Conservation (phyloP, 1,139 yeast genomes). For the Yamadazyma buinensis region DNA sequence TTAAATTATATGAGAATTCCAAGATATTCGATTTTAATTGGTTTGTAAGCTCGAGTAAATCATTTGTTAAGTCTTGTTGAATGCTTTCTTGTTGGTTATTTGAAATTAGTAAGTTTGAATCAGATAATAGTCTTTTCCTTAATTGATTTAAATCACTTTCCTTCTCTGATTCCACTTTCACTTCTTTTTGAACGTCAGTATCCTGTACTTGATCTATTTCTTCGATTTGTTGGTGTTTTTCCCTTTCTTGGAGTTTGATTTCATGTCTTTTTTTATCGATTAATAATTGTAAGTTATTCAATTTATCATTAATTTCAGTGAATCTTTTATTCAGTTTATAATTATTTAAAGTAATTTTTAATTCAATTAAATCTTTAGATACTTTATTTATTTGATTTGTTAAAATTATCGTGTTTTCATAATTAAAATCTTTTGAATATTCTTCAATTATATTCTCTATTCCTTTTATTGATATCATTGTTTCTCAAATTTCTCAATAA, state of each 20-base stretch:
- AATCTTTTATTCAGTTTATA: constrained; percentile 10
- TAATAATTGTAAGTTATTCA: constrained; percentile 9
- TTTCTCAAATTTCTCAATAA: neutral
- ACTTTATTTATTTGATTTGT: constrained; percentile 6
- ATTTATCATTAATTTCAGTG: constrained; percentile 7
- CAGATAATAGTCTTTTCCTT: constrained; percentile 11
- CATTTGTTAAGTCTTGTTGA: constrained; percentile 40
- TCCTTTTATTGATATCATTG: constrained; percentile 11
- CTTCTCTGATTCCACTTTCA: neutral
- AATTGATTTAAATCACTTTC: constrained; percentile 8
- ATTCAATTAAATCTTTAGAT: constrained; percentile 10
- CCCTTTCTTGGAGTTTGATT: constrained; percentile 2
- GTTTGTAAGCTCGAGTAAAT: constrained; percentile 34
- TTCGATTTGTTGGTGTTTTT: neutral
- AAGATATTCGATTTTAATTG: constrained; percentile 36
- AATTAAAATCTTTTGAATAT: constrained; percentile 9
- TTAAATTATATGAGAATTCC: constrained; percentile 30
- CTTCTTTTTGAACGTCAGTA: neutral
- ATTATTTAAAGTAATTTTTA: constrained; percentile 9
- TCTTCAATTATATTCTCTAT: constrained; percentile 11
- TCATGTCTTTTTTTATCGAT: constrained; percentile 8
- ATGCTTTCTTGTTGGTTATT: constrained; percentile 42
- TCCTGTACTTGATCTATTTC: neutral
- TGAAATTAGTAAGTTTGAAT: constrained; percentile 5
- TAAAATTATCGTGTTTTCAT: constrained; percentile 3